A percentile compares a stretch with the other conserved stretches of the same genome.
These are phyloP conservation scores for Aspergillus sp. DNA, from an alignment of 2,329 filamentous ascomycete species.

Conservation along the genomic window DNA sequence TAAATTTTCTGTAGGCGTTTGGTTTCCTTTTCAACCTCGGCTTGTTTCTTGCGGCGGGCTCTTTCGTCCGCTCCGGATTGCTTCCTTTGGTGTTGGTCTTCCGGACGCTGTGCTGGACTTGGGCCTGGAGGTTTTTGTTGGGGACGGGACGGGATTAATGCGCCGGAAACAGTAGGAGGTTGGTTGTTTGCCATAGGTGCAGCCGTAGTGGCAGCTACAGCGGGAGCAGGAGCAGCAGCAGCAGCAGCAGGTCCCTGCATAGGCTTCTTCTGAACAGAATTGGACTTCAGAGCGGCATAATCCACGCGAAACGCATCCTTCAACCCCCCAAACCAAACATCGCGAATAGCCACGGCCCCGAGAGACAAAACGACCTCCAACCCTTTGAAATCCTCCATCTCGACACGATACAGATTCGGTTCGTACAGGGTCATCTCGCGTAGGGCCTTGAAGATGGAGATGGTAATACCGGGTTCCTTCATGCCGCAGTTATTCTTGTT, in stretches of 20 bases:
- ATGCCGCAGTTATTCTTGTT: no score
- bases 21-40: slow-evolving; percentile 66
- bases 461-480: slow-evolving; percentile 88
- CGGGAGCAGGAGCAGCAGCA: not conserved
- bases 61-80: slow-evolving; percentile 48
- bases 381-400: slow-evolving; percentile 89
- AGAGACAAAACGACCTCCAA: slow-evolving; percentile 71
- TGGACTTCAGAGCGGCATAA: not conserved
- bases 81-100: slow-evolving; percentile 25
- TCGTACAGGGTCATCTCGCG: slow-evolving; percentile 85
- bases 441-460: slow-evolving; percentile 73
- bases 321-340: slow-evolving; percentile 55
- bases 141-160: not conserved
- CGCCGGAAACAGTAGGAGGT: not conserved
- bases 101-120: slow-evolving; percentile 1
- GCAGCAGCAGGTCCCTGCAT: not conserved
- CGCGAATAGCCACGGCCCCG: slow-evolving; percentile 52
- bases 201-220: not conserved
- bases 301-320: slow-evolving; percentile 60
- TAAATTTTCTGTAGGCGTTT: slow-evolving; percentile 57
- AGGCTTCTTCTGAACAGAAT: not conserved
- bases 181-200: no score
- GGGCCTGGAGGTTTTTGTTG: not conserved
- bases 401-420: slow-evolving; percentile 79
- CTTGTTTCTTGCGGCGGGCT: slow-evolving; percentile 42